Conservation (phyloP, 2,329 filamentous ascomycete genomes). For the Clonostachys chloroleuca region DNA sequence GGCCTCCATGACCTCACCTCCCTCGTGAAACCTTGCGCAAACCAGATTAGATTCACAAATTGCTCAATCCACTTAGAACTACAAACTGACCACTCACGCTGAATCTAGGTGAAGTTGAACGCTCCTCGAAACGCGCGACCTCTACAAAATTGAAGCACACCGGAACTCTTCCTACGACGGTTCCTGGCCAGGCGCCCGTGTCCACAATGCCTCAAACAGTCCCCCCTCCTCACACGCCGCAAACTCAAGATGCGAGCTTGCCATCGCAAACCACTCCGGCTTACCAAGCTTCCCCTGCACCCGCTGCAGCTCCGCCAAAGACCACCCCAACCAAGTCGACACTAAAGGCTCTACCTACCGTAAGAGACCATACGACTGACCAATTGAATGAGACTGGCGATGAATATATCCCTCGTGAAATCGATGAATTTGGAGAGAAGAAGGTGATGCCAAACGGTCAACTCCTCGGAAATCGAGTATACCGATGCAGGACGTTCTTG, state of each 20-base stretch:
- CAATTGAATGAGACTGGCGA: conserved; percentile 86
- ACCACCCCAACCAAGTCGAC: conserved; percentile 77
- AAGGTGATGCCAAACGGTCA: conserved; percentile 86
- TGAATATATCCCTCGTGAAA: conserved; percentile 91
- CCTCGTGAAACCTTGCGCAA: conserved; percentile 21
- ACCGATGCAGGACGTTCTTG: conserved; percentile 88
- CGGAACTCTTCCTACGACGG: conserved; percentile 46
- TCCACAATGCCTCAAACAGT: conserved; percentile 26
- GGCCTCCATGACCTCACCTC: too few species aligned
- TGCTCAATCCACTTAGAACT: conserved; percentile 31
- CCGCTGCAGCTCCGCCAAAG: conserved; percentile 62
- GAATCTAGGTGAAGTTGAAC: too few species aligned
- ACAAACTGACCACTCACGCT: conserved; percentile 17
- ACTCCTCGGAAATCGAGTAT: conserved; percentile 77
- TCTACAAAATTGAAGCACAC: conserved; percentile 20
- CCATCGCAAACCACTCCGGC: conserved; percentile 30
- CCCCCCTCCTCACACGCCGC: conserved; percentile 50
- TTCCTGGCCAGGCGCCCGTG: conserved; percentile 48
- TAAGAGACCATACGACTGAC: conserved; percentile 95
- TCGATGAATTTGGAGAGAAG: conserved; percentile 88
- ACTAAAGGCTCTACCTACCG: conserved; percentile 90
- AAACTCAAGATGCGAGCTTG: conserved; percentile 41
- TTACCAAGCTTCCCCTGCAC: conserved; percentile 18
- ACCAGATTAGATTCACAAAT: conserved; percentile 13
- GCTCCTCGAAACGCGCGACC: too few species aligned